Evolutionary conservation across 2,329 filamentous ascomycete species (phyloP).

Genomic region (Botryotinia convoluta): DNA sequence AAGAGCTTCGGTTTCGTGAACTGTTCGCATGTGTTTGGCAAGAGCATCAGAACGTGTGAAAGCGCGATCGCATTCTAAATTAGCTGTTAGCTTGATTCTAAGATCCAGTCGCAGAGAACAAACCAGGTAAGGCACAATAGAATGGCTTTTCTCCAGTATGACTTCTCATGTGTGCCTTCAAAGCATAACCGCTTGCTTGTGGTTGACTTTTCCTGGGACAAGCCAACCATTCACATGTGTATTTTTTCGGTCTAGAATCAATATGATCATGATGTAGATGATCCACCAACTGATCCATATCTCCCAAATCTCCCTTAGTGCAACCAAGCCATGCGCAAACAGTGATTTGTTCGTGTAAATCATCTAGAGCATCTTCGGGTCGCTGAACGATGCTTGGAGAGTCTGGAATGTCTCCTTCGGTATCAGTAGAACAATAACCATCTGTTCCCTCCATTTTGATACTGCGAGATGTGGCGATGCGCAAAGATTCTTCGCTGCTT

Average conservation of each 20-base stretch:
- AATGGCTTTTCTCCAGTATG: slow-evolving; percentile 98
- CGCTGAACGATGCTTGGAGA: slow-evolving; percentile 62
- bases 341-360: slow-evolving; percentile 74
- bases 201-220: slow-evolving; percentile 84
- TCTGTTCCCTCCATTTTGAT: slow-evolving; percentile 35
- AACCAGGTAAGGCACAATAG: slow-evolving; percentile 92
- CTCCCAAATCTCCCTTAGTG: slow-evolving; percentile 64
- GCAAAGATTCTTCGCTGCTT: slow-evolving; percentile 24
- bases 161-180: slow-evolving; percentile 96
- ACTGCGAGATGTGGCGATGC: slow-evolving; percentile 35
- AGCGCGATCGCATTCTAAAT: slow-evolving; percentile 86
- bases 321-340: slow-evolving; percentile 78
- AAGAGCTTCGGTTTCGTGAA: slow-evolving; percentile 93
- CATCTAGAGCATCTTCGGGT: slow-evolving; percentile 61
- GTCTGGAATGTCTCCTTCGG: slow-evolving; percentile 77
- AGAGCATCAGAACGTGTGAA: slow-evolving; percentile 95
- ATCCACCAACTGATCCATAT: slow-evolving; percentile 79
- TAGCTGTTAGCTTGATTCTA: neutral
- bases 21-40: slow-evolving; percentile 97
- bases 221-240: slow-evolving; percentile 96
- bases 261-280: slow-evolving; percentile 94
- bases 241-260: slow-evolving; percentile 89
- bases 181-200: slow-evolving; percentile 91
- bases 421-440: slow-evolving; percentile 78
- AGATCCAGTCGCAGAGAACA: slow-evolving; percentile 29